Evolutionary conservation across 202 grass and related monocot genomes (phyloP).

Genomic region (Hordeum pubiflorum): DNA sequence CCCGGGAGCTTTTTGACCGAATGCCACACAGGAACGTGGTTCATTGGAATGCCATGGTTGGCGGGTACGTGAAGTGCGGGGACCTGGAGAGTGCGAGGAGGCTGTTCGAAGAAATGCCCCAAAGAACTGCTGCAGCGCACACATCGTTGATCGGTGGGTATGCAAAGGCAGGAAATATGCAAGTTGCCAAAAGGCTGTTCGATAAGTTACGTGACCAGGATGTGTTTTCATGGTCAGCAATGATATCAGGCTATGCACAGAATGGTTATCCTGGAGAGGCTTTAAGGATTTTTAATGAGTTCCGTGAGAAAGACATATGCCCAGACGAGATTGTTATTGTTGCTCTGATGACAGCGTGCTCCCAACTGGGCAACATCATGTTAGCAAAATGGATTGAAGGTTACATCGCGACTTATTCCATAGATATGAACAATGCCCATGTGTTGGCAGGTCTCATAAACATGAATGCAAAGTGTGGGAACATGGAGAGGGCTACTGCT

Average conservation of each 20-base stretch:
- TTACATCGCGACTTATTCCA: slow-evolving; percentile 35
- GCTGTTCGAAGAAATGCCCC: slow-evolving; percentile 72
- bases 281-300: slow-evolving; percentile 61
- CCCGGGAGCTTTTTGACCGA: slow-evolving; percentile 49
- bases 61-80: slow-evolving; percentile 57
- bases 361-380: slow-evolving; percentile 54
- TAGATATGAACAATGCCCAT: slow-evolving; percentile 49
- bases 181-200: slow-evolving; percentile 52
- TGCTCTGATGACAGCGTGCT: slow-evolving; percentile 73
- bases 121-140: slow-evolving; percentile 31
- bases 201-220: slow-evolving; percentile 45
- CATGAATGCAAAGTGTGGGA: slow-evolving; percentile 93
- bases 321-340: slow-evolving; percentile 69
- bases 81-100: slow-evolving; percentile 37
- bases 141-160: slow-evolving; percentile 74
- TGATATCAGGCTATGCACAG: slow-evolving; percentile 81
- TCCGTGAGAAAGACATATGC: slow-evolving; percentile 37
- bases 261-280: slow-evolving; percentile 59
- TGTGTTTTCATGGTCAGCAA: slow-evolving; percentile 66
- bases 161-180: slow-evolving; percentile 58
- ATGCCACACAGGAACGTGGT: slow-evolving; percentile 55
- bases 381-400: slow-evolving; percentile 63
- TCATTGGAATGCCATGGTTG: slow-evolving; percentile 75
- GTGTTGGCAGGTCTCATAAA: slow-evolving; percentile 68
- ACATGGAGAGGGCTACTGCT: slow-evolving; percentile 64